Conservation (phyloP, 2,329 filamentous ascomycete species). For the Cordyceps militaris region DNA sequence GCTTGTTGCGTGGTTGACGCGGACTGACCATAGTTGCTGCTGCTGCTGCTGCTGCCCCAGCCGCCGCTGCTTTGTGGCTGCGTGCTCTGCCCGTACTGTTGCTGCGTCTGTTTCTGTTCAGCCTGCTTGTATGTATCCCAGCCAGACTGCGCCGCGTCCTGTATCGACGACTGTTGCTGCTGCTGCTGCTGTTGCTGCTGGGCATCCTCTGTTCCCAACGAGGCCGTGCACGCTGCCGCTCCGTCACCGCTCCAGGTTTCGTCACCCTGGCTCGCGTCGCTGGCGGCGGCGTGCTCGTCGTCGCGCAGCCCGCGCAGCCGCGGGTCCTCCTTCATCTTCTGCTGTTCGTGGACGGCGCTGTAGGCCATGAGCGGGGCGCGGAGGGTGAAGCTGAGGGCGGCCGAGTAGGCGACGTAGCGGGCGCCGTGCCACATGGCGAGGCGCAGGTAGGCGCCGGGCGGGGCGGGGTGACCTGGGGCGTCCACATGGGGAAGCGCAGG, state of each 20-base stretch:
- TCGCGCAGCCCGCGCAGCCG: not conserved
- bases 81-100: not conserved
- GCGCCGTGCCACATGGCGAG: constrained; percentile 28
- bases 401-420: constrained; percentile 29
- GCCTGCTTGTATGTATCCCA: constrained; percentile 5
- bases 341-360: constrained; percentile 18
- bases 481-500: constrained; percentile 36
- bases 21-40: not conserved
- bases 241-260: not conserved
- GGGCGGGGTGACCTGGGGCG: constrained; percentile 28
- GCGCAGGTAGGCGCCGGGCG: constrained; percentile 23
- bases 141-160: constrained; percentile 17
- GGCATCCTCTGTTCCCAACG: not conserved
- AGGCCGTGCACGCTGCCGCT: not conserved
- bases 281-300: not conserved
- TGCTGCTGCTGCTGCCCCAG: constrained; percentile 4
- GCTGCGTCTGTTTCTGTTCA: not conserved
- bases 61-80: not conserved
- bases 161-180: constrained; percentile 4
- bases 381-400: constrained; percentile 20
- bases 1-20: not conserved
- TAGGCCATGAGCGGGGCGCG: constrained; percentile 25
- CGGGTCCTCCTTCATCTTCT: not conserved
- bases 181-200: constrained; percentile 11
- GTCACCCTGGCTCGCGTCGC: not conserved